Evolutionary conservation across 768 basidiomycete species (phyloP), one percentile per base, ranked within the genome.

Genomic region (Phaffia australis): DNA sequence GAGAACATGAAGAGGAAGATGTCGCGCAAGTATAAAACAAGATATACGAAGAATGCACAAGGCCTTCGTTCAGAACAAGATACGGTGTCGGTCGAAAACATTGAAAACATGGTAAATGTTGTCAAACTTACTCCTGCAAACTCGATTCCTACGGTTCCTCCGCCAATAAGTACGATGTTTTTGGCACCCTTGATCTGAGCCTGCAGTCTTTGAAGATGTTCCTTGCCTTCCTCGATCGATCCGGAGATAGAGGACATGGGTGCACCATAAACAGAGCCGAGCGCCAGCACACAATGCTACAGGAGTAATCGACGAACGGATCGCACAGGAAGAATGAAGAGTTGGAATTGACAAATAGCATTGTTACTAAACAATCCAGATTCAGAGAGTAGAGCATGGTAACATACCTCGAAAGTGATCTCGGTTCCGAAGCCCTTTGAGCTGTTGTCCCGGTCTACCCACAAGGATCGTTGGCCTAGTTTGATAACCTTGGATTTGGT

Each of bases 201-300:
- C 46, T 66, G 65, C 14, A 49, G 15, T 1, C 29, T n/a, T 46
- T 51, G 30, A 46, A 66, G 51, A 29, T 11, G 46, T 30, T 61
- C 48, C 21, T 60, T 61, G 6, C 27, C 57, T 6, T 42, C 52
- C 5, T 1, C 52, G 30, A 42, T 30, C 11, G 50, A 25, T 9
- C 23, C 19, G 25, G 52, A 50, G 23, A 46, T 21, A 0, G 58
- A 30, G 0, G 59, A 18, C 59, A 60, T 60, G 1, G 65, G 65
- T 11, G 58, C 60, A 27, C 18, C 35, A 55, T 66, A 66, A 0
- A 60, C 62, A 21, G 65, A 66, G 50, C 65, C 65, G 21, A 59
- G 58, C 4, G 65, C 65, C 29, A 66, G 35, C 9, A 66, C 59
- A 29, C 25, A 48, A 55, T 32, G 15, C 65, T 66, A 30, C 5